Evolutionary conservation across 345 rosid species (phyloP).

Genomic region (sweet orange (Citrus sinensis)): DVS_A1.0 CM039161.1:3022001-3022500

Average conservation of each 20-base stretch:
- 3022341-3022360: constrained; percentile 17
- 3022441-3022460: constrained; percentile 24
- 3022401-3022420: constrained; percentile 5
- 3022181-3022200: constrained; percentile 31
- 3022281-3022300: constrained; percentile 10
- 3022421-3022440: constrained; percentile 18
- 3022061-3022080: not conserved
- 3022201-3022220: constrained; percentile 39
- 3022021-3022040: not conserved
- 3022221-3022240: constrained; percentile 22
- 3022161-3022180: constrained; percentile 32
- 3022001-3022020: not conserved
- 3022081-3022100: not conserved
- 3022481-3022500: constrained; percentile 42
- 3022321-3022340: constrained; percentile 9
- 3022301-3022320: constrained; percentile 13
- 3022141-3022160: not conserved
- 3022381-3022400: constrained; percentile 19
- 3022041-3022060: not conserved
- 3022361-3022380: constrained; percentile 11
- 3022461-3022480: constrained; percentile 27
- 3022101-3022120: not conserved
- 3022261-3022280: constrained; percentile 14
- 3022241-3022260: constrained; percentile 24
- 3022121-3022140: not conserved